Base-by-base conservation (phyloP, 2,329 filamentous ascomycete genomes). In the Orbilia brochopaga region DNA sequence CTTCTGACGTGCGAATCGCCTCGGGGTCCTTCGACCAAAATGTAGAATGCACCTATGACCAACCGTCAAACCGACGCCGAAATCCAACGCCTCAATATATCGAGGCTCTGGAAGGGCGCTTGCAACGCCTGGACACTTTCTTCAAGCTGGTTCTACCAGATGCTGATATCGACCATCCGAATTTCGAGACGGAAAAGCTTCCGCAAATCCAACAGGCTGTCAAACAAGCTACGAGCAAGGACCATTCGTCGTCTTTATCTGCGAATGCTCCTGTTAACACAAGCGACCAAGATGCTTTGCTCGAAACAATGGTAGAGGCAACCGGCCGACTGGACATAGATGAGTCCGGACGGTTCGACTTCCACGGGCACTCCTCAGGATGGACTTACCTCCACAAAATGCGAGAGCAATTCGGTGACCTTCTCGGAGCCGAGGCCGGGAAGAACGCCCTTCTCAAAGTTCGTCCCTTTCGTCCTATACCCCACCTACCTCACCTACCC, bases 51-150 rank as follows among this genome's bases (percentile, higher is more conserved):
- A 96, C 92, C 27, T 96, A 96, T 80, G 92, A 96, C 78, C 94
- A 96, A 79, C 92, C 92, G 11, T 96, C 92, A 23, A 96, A 96
- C 79, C 86, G 92, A 75, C 86, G 92, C 75, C 87, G 92, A 76
- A 96, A 96, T 78, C 92, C 92, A 21, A 90, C 91, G 24, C 92
- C 92, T 17, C 91, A 96, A 80, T 96, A 96, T 78, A 91, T 96
- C 75, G 92, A 96, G 80, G 91, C 91, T 1, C 83, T 97, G 54
- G 92, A 96, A 79, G 87, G 84, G 75, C 87, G 91, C 74, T 81
- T 96, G 59, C 90, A 92, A 77, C 90, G 91, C 74, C 91, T 91
- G 30, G 91, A 96, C 80, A 85, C 87, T 1, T 82, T 96, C 10
- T 82, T 97, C 67, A 88, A 88, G 77, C 87, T 90, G 72, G 87